phyloP scores from a whole-genome alignment of 345 rosid genomes.

The Linum lewisii region DNA sequence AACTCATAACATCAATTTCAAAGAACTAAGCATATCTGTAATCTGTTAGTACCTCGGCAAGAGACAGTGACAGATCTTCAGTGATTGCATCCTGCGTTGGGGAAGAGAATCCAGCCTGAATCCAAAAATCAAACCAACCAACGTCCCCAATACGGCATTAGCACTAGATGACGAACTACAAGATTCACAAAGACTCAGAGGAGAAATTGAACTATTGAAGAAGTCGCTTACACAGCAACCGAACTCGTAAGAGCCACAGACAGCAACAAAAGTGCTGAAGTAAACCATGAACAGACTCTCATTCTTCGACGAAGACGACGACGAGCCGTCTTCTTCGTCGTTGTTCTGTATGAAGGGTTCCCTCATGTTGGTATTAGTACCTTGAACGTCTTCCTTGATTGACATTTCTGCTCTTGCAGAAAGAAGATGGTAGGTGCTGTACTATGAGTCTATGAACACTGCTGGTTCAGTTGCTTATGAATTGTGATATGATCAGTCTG shows the following conservation, averaged over 20 bases:
- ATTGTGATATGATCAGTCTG: too few relatives aligned
- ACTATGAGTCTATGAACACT: too few relatives aligned
- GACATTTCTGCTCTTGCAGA: too few relatives aligned
- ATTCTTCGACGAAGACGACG: not conserved
- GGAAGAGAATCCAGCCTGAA: conserved; percentile 1
- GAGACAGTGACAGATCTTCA: not conserved
- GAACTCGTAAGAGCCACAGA: conserved; percentile 4
- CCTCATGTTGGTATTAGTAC: too few relatives aligned
- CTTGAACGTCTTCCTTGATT: too few relatives aligned
- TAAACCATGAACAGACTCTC: not conserved
- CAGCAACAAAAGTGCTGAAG: conserved; percentile 2
- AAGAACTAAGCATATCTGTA: not conserved
- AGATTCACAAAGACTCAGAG: not conserved
- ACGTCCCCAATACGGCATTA: not conserved
- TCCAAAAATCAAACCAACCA: too few relatives aligned
- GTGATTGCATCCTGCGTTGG: conserved; percentile 3
- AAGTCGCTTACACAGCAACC: not conserved
- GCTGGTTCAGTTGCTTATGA: too few relatives aligned
- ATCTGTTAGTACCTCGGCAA: not conserved
- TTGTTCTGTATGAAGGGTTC: too few relatives aligned
- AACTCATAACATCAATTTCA: not conserved
- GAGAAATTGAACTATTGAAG: not conserved
- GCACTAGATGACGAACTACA: not conserved
- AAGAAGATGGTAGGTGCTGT: too few relatives aligned
- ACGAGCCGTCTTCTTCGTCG: too few relatives aligned